A percentile compares a stretch with the other conserved stretches of the same genome.
Evolutionary conservation across 352 stramenopile genomes (phyloP).

Genomic region (Phytophthora cactorum): DNA sequence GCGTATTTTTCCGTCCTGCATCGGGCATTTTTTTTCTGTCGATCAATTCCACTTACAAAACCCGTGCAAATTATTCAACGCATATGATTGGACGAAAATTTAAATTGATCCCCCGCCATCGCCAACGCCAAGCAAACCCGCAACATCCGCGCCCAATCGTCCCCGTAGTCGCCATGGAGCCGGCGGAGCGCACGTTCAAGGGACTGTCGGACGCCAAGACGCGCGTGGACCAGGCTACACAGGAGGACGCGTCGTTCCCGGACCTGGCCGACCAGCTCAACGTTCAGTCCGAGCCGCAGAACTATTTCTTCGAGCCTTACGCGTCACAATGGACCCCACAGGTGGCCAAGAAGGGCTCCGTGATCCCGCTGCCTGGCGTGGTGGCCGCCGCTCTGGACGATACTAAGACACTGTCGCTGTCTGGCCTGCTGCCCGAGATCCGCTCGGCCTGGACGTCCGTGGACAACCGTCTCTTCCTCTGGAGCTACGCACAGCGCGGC

Average conservation of each 20-base stretch:
- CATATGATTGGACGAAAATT: constrained; percentile 5
- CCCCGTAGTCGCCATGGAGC: constrained; percentile 26
- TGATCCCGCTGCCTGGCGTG: constrained; percentile 72
- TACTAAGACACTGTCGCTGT: constrained; percentile 79
- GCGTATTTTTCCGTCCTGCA: constrained; percentile 2
- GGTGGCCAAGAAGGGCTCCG: constrained; percentile 73
- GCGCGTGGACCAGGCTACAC: constrained; percentile 72
- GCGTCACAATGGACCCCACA: constrained; percentile 81
- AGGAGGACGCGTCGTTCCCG: constrained; percentile 78
- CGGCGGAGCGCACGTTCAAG: constrained; percentile 59
- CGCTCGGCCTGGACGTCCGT: constrained; percentile 95
- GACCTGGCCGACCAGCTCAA: constrained; percentile 83
- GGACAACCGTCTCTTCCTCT: constrained; percentile 95
- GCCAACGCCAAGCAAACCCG: constrained; percentile 9
- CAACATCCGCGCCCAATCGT: constrained; percentile 14
- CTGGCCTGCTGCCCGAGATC: constrained; percentile 92
- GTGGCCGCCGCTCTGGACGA: constrained; percentile 79
- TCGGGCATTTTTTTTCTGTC: constrained; percentile 1
- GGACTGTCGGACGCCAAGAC: constrained; percentile 74
- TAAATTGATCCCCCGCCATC: constrained; percentile 9
- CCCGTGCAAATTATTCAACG: not conserved
- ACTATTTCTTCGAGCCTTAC: constrained; percentile 92
- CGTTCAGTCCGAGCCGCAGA: constrained; percentile 86
- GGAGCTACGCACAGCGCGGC: constrained; percentile 89
- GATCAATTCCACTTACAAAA: not conserved